Evolutionary conservation across 2,329 filamentous ascomycete genomes (phyloP), one percentile per base, ranked within the genome.

Genomic region (Rhinocladiella similis): DNA sequence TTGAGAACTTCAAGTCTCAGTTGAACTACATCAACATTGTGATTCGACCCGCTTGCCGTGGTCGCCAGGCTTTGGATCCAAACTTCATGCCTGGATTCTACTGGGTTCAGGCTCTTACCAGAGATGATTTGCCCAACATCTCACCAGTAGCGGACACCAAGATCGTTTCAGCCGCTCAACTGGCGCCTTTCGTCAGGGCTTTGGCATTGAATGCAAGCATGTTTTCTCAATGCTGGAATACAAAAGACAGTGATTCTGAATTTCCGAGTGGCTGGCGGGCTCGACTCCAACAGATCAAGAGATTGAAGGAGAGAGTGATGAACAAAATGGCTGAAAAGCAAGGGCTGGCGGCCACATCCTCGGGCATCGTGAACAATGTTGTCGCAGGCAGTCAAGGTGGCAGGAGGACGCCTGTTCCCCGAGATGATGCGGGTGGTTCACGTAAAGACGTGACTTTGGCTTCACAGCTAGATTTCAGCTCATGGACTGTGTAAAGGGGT

Each of bases 11-110:
- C 66, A 91, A 91, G 0, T 95, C 91, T 0, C 89, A 93, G 55
- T 96, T 99, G 79, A 97, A 97, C 69, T 96, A 90, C 68, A 91
- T 99, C 69, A 91, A 97, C 70, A 97, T 99, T 66, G 88, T 97
- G 65, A 93, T 99, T 68, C 90, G 90, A 1, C 94, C 94, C 60
- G 92, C 91, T 67, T 67, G 69, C 51, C 69, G 69, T 25, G 67
- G 73, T 42, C 66, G 71, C 46, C 71, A 73, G 13, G 69, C 70
- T 14, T 72, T 72, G 22, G 63, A 68, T 25, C 27, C 53, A n/a
- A 57, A 63, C n/a, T 53, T 56, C 29, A 59, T 65, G 14, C 57
- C 57, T 4, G 74, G 77, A 1, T 97, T 93, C 72, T 97, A 95
- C 77, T 88, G 87, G 66, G 92, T 99, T 12, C 89, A 93, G 65